Base-by-base conservation (phyloP, 257 asterid species). In the Dorcoceras hygrometricum region DNA sequence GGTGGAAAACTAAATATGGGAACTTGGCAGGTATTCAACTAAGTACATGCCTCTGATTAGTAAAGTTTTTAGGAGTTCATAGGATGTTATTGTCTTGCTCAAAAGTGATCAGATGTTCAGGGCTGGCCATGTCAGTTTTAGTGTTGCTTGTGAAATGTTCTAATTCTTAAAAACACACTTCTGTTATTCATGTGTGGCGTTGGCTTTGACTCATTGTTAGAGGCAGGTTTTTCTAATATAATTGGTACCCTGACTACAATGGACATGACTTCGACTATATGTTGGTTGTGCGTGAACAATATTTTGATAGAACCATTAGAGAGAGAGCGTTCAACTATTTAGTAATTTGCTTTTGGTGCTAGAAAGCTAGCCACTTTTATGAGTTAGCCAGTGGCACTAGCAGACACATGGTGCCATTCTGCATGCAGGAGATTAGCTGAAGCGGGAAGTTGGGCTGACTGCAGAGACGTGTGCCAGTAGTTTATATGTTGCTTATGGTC, bases 1-100 rank as follows among this genome's bases (percentile, higher is more conserved):
- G 82, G 86, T 66, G 96, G 97, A 75, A 87, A 78, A 68, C 87
- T 93, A 46, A 90, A 86, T 83, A 79, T 93, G 88, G 99, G 99
- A 75, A 88, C 99, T 77, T 93, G 99, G 99, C 99, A 93, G 97
- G 98, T 92, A 79, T 25, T 54, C 58, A 24, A 68, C 48, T 70
- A 46, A 27, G 54, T 32, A 36, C 58, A 50, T 43, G 53, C 26
- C 5, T 66, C 9, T 9, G n/a, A 63, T 39, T n/a, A 12, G 12
- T 39, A 12, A 39, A 39, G 50, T 39, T 39, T 39, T 39, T 10
- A 39, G 36, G 6, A 24, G 34, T 23, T 2, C n/a, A 54, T 23
- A 8, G 36, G 28, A 59, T 63, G 48, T 39, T 43, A 46, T 39
- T 28, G 46, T 14, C 23, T 23, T 19, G 19, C 7, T 34, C 3